Base-by-base conservation (phyloP, 176 grass and related monocot species). In the Rhynchospora tenuis region DNA sequence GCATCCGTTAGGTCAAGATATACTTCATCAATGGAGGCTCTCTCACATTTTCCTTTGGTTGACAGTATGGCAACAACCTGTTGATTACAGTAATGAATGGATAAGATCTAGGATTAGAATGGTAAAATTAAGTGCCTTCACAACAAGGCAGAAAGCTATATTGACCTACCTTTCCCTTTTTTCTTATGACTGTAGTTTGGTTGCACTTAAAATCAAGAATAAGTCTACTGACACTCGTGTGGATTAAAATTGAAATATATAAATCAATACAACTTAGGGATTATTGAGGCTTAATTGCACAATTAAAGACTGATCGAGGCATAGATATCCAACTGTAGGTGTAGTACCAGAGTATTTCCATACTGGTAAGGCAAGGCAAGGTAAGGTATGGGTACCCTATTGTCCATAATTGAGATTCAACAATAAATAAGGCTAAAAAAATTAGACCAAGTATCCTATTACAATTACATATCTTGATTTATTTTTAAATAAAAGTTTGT, bases 1-100 rank as follows among this genome's bases (percentile, higher is more conserved):
- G 88, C 82, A 51, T 98, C 92, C 52, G 91, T 98, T 77, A 98
- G 92, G 76, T 98, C 95, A 84, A 98, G 90, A 89, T 98, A 98
- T 59, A 93, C 95, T 91, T 98, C 92, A 42, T 98, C 92, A 38
- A 98, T 98, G 64, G 95, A 98, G 66, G 92, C 89, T 73, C 92
- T 91, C 74, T 98, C 95, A 24, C 95, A 95, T 87, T 91, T 91
- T 17, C 92, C 95, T 88, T 95, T 93, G 13, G 62, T 95, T 19
- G 92, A 33, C 60, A 98, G 89, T 42, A 95, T 93, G 5, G 92
- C 88, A 11, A 98, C 89, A 22, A 95, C 92, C 92, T 98, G 80
- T 78, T 82, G 56, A 20, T 87, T 86, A 43, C 2, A 75, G 31
- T 20, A 6, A 81, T 81, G 33, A 80, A 71, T 15, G 19, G 15